Conservation (phyloP, 140 eudicot genomes). For the Flaveria floridana region DNA sequence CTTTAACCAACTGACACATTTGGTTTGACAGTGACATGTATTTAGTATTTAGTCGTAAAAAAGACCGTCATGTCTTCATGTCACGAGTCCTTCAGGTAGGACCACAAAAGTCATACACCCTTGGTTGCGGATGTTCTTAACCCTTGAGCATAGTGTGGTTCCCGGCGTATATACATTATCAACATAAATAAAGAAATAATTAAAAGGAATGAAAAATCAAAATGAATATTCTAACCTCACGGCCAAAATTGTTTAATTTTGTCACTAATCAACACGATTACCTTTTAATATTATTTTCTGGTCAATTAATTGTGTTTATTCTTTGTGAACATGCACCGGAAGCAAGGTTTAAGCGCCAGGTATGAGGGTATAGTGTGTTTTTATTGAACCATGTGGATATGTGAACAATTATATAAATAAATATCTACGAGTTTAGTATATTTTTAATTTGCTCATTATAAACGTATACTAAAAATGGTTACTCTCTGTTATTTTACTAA, state of each 20-base stretch:
- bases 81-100: too few species aligned
- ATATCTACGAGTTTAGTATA: background rate
- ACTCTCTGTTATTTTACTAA: background rate
- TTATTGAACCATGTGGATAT: conserved; percentile 4
- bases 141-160: too few species aligned
- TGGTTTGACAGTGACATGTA: too few species aligned
- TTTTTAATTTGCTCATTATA: background rate
- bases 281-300: background rate
- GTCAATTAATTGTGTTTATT: background rate
- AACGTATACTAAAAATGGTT: too few species aligned
- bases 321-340: background rate
- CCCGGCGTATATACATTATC: too few species aligned
- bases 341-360: conserved; percentile 7
- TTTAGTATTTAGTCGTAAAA: too few species aligned
- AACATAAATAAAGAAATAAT: background rate
- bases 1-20: too few species aligned
- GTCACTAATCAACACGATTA: background rate
- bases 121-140: too few species aligned
- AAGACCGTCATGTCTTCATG: too few species aligned
- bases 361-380: background rate
- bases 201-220: background rate
- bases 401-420: background rate
- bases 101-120: too few species aligned
- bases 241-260: background rate
- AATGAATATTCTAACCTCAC: background rate